Base-by-base conservation (phyloP, 2,329 filamentous ascomycete species). In the Boeremia exigua region DNA sequence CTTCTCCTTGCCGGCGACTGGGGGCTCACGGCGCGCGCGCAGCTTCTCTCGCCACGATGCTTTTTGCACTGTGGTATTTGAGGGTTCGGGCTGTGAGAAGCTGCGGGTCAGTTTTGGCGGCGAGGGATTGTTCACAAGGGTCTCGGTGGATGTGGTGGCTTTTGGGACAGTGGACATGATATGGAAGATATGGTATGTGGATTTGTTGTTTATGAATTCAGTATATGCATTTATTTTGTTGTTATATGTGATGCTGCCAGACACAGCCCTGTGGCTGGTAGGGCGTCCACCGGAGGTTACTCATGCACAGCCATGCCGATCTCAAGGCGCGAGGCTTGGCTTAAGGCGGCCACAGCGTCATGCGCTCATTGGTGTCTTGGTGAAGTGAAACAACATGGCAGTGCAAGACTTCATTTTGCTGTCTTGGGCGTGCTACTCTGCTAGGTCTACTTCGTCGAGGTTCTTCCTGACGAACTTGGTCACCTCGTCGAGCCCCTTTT, bases 401-500 rank as follows among this genome's bases (percentile, higher is more conserved):
- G 19, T 14, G 23, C 10, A 11, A 25, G 15, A 0, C 15, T 23
- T 32, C 28, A 32, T 25, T 10, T 28, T 14, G 19, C 6, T 10
- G 12, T 19, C 11, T 5, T 37, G 30, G 3, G 9, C 10, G 30
- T 15, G 23, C 47, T 66, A 74, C 33, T 68, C 66, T 2, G 71
- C 72, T 23, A 79, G 44, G 15, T 77, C 75, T 4, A 87, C 69
- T 63, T 82, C 79, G 56, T 85, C 82, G 63, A 81, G 81, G 37
- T 80, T 79, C 65, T 82, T 83, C 62, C 81, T 79, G 76, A 87
- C 79, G 61, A 86, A 87, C 52, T 79, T 73, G 29, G 76, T 77
- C 59, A 83, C 67, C 53, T 79, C 79, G 61, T 84, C 80, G 67
- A 96, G 69, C 0, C 84, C 91, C 60, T 87, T 82, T 65, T 84